Evolutionary conservation across 805 yeast species (phyloP).

Genomic region (Saccharomycopsis fodiens): DNA sequence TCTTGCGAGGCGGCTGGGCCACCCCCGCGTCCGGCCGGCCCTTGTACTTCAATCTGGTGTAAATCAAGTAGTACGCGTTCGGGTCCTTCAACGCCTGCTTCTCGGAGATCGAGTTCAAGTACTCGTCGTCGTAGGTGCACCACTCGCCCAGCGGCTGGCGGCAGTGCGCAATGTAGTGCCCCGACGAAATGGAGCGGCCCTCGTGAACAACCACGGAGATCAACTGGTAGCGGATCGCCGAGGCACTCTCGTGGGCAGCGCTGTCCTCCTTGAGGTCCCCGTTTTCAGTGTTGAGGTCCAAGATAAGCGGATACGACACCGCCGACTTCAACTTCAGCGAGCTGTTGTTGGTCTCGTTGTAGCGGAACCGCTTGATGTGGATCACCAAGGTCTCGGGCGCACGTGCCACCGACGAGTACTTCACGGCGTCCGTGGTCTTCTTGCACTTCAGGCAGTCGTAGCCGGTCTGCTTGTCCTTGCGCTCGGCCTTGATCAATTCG

Average conservation of each 20-base stretch:
- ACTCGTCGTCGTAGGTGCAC: conserved; percentile 94
- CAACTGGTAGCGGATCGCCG: conserved; percentile 59
- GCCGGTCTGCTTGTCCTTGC: conserved; percentile 54
- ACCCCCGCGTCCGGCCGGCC: too few species aligned
- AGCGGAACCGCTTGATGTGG: conserved; percentile 87
- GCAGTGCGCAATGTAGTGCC: conserved; percentile 89
- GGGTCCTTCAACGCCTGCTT: conserved; percentile 72
- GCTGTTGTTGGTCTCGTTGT: conserved; percentile 58
- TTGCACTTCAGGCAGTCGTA: conserved; percentile 87
- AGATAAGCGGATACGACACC: conserved; percentile 68
- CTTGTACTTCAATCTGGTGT: conserved; percentile 67
- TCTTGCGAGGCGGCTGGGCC: neutral
- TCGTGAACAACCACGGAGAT: conserved; percentile 86
- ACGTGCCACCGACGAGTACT: conserved; percentile 62
- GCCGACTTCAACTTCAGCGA: conserved; percentile 84
- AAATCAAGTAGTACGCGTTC: conserved; percentile 83
- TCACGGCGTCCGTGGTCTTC: conserved; percentile 66
- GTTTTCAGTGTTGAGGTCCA: conserved; percentile 52
- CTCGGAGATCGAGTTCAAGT: conserved; percentile 65
- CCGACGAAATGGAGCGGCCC: conserved; percentile 86
- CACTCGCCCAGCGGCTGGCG: conserved; percentile 88
- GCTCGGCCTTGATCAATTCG: conserved; percentile 66
- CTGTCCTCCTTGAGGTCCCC: conserved; percentile 29
- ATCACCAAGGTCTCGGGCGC: conserved; percentile 86
- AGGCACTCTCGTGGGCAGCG: conserved; percentile 14